Conservation (phyloP, 2,329 filamentous ascomycete genomes). For the Scleromitrula shiraiana region DNA sequence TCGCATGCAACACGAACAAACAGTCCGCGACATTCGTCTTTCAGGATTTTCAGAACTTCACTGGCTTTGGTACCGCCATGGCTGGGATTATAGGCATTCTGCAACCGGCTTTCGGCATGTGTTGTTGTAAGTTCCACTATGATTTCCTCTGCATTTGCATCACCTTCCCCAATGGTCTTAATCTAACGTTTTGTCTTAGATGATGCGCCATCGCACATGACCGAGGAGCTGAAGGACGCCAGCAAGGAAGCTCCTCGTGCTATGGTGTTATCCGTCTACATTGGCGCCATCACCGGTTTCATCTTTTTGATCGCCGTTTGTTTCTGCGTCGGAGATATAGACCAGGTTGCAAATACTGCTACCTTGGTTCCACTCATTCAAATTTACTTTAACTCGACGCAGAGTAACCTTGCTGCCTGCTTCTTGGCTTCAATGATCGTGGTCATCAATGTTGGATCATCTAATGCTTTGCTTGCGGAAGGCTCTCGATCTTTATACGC, state of each 20-base stretch:
- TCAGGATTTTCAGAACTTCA: conserved; percentile 44
- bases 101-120: conserved; percentile 48
- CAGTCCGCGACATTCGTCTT: conserved; percentile 48
- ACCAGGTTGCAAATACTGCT: conserved; percentile 32
- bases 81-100: conserved; percentile 45
- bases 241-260: conserved; percentile 42
- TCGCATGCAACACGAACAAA: conserved; percentile 46
- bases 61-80: conserved; percentile 43
- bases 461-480: conserved; percentile 32
- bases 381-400: conserved; percentile 41
- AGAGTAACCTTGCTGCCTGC: conserved; percentile 37
- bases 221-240: conserved; percentile 45
- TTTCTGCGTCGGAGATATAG: conserved; percentile 45
- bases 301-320: conserved; percentile 40
- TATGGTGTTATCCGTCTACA: conserved; percentile 39
- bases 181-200: conserved; percentile 9
- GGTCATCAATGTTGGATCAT: conserved; percentile 33
- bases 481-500: conserved; percentile 35
- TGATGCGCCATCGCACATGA: conserved; percentile 42
- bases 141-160: conserved; percentile 9
- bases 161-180: not conserved
- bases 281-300: conserved; percentile 41
- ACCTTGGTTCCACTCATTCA: conserved; percentile 43
- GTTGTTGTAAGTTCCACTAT: conserved; percentile 31
- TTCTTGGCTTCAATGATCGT: conserved; percentile 40